Base-by-base conservation (phyloP, 2,329 filamentous ascomycete species). In the Exophiala bonariae region DNA sequence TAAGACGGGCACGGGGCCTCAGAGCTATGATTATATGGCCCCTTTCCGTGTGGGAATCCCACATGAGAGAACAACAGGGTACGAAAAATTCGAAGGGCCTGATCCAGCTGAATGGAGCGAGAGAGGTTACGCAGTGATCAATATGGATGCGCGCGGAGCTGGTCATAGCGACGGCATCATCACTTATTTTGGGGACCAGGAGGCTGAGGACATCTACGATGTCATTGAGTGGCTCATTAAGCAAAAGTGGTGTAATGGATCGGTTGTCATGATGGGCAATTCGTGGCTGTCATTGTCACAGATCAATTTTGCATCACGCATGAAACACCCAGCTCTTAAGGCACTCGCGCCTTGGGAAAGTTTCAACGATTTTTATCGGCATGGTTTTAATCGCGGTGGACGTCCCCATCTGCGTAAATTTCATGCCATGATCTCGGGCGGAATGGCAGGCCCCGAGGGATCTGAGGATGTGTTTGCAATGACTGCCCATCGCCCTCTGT, bases 81-180 rank as follows among this genome's bases (percentile, higher is more conserved):
- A 81, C 58, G 78, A 77, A 0, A 73, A 75, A 3, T 82, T 78
- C 77, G 79, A 82, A 59, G 81, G 78, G 0, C 79, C 78, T 0
- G 77, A 80, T 38, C 78, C 79, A 0, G 70, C 64, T 2, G 81
- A 71, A 62, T 82, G 79, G 79, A 80, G 77, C 0, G 52, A 56
- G 2, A 64, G 77, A 17, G 77, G 75, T 10, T 81, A 81, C 51
- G 78, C 71, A 1, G 62, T 81, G 2, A 75, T 82, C 14, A 72
- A 78, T 0, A 77, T 73, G 3, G 76, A 79, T 47, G 76, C 79
- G 62, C 66, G 73, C 3, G 76, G 76, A 1, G 59, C 72, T 0
- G 75, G 76, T 1, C 74, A 78, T 44, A 76, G 72, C 2, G 71
- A 74, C 10, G 76, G 76, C 1, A 63, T 73, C 36, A 62, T 79